Base-by-base conservation (phyloP, 2,329 filamentous ascomycete species). In the Fusarium solani-melongenae region DNA sequence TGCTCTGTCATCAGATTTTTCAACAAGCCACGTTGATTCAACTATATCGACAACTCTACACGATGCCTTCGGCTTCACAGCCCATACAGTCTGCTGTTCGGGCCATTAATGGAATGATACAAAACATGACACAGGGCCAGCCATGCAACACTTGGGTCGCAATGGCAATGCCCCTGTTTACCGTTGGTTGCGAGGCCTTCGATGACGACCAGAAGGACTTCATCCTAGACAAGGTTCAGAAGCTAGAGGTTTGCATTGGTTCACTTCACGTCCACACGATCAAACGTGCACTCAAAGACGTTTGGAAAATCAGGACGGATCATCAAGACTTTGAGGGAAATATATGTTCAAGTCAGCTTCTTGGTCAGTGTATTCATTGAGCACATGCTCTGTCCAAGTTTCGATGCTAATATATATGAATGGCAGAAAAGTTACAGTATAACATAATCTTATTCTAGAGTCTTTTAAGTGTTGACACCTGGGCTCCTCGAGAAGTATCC, bases 101-200 rank as follows among this genome's bases (percentile, higher is more conserved):
- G 0, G 65, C 51, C 0, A 79, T 80, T 0, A 70, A 67, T 3
- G 63, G 22, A 0, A 79, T 80, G 76, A 70, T 80, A 0, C 70
- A 55, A 6, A 77, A 76, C 3, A 80, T 80, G 78, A 71, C 75
- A 0, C 78, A 80, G 14, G 78, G 78, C 0, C 72, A 79, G 20
- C 77, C 78, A 0, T 79, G 78, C 8, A 77, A 79, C n/a, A 79
- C 78, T 0, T 80, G 78, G 78, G 78, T 80, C 3, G 78, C 78
- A 0, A 80, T 80, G 78, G 72, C 78, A 0, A 80, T 80, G 78
- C 78, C 78, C 0, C 38, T 80, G 1, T 80, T 80, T 3, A 80
- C 78, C 0, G 70, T 80, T 1, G 78, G 78, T 0, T 79, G 78
- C 4, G 78, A 80, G 5, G 78, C 77, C 0, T 80, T 77, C 31